A percentile compares a stretch with the other conserved stretches of the same genome.
These are phyloP conservation scores for Aureoboletus auriporus DNA, from an alignment of 768 basidiomycete genomes.

Conservation along the genomic window DNA sequence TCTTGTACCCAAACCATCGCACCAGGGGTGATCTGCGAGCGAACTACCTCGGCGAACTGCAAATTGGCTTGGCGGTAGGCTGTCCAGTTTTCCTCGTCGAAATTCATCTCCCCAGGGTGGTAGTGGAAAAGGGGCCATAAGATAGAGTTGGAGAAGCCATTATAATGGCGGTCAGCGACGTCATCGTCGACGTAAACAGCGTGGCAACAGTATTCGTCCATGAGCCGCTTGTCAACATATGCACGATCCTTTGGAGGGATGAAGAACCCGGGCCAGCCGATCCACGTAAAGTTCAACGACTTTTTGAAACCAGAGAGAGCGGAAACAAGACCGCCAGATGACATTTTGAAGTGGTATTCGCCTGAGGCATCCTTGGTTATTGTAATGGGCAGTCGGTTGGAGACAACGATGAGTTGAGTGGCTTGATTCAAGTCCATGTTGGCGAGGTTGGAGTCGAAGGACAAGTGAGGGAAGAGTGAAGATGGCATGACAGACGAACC, in stretches of 20 bases:
- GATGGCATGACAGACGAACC: constrained; percentile 17
- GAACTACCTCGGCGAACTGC: constrained; percentile 88
- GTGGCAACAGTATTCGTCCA: constrained; percentile 94
- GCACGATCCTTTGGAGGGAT: constrained; percentile 92
- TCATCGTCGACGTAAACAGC: constrained; percentile 98
- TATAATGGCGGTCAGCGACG: constrained; percentile 96
- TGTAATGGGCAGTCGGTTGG: constrained; percentile 92
- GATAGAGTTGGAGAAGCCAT: constrained; percentile 99
- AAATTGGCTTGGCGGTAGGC: constrained; percentile 97
- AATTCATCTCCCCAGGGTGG: constrained; percentile 99
- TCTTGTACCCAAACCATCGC: constrained; percentile 99
- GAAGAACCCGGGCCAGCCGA: constrained; percentile 92
- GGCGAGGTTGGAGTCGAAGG: constrained; percentile 26
- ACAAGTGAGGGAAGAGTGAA: constrained; percentile 22
- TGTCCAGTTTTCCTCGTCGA: constrained; percentile 97
- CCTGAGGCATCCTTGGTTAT: constrained; percentile 90
- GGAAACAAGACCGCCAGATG: constrained; percentile 94
- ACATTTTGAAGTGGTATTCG: constrained; percentile 99
- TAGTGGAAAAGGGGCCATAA: constrained; percentile 99
- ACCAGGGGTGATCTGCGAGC: constrained; percentile 71
- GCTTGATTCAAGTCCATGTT: constrained; percentile 47
- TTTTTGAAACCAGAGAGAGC: constrained; percentile 98
- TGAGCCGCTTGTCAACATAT: constrained; percentile 84
- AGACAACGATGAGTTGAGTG: constrained; percentile 88
- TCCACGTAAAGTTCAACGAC: constrained; percentile 97